phyloP scores from a whole-genome alignment of 179 eudicot genomes.

The Amaranthus tricolor region DNA sequence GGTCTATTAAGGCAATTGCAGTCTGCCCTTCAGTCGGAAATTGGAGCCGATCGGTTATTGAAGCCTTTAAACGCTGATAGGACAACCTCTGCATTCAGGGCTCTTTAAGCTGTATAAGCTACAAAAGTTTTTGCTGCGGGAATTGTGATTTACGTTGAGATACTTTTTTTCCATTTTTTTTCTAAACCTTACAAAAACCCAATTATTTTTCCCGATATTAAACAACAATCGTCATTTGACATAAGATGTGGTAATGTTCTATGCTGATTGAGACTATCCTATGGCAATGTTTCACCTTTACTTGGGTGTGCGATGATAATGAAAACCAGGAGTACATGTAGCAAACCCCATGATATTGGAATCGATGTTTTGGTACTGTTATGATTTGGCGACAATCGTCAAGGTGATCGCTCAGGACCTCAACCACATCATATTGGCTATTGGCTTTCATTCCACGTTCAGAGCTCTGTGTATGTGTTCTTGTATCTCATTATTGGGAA shows the following conservation, averaged over 20 bases:
- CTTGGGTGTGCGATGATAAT: no score
- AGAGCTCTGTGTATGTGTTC: background rate
- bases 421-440: slow-evolving; percentile 1
- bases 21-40: slow-evolving; percentile 50
- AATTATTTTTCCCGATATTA: slow-evolving; percentile 2
- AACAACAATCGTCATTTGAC: background rate
- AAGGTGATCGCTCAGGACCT: slow-evolving; percentile 6
- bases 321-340: no score
- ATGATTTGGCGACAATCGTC: background rate
- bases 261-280: no score
- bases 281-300: no score
- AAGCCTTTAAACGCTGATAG: slow-evolving; percentile 49
- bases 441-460: slow-evolving; percentile 15
- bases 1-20: slow-evolving; percentile 64
- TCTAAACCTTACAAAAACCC: slow-evolving; percentile 4
- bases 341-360: no score
- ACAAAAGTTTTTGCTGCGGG: slow-evolving; percentile 35
- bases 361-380: no score
- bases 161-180: background rate
- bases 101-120: slow-evolving; percentile 30
- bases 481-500: background rate
- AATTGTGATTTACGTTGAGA: slow-evolving; percentile 32
- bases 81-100: slow-evolving; percentile 39
- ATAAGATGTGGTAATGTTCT: no score
- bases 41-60: slow-evolving; percentile 42